phyloP scores from a whole-genome alignment of 1,139 yeast species.

The Candida sojae region DNA sequence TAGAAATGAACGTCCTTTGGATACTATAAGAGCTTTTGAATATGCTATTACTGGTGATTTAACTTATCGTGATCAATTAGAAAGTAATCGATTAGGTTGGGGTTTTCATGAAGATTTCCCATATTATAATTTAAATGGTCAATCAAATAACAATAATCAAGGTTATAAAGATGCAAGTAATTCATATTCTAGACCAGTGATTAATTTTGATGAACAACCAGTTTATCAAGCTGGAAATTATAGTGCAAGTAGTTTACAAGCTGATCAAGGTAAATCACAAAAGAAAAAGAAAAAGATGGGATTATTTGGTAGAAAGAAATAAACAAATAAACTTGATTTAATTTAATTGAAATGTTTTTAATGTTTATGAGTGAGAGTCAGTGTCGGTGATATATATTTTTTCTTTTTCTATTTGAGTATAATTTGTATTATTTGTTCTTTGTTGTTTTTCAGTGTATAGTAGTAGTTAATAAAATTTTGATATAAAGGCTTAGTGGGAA shows the following conservation, averaged over 20 bases:
- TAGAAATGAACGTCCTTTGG: conserved; percentile 93
- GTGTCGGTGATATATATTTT: too few species aligned
- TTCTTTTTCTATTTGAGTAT: background rate
- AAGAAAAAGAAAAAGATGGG: conserved; percentile 56
- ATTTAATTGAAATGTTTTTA: background rate
- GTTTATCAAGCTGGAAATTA: conserved; percentile 63
- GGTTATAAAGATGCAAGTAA: conserved; percentile 19
- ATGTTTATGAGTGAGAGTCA: too few species aligned
- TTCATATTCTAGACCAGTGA: conserved; percentile 31
- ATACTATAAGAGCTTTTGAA: conserved; percentile 90
- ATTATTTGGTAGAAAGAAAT: conserved; percentile 67
- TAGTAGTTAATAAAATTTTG: too few species aligned
- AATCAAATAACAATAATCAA: conserved; percentile 18
- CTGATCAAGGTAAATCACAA: conserved; percentile 35
- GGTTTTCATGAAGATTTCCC: conserved; percentile 56
- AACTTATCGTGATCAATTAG: conserved; percentile 75
- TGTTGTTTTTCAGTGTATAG: too few species aligned
- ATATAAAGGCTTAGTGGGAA: too few species aligned
- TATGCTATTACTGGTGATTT: conserved; percentile 89
- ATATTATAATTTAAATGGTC: conserved; percentile 27
- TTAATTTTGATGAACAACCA: conserved; percentile 55
- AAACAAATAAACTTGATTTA: conserved; percentile 5
- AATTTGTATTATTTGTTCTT: background rate
- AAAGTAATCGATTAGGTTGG: conserved; percentile 78
- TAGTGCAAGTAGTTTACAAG: conserved; percentile 42